Evolutionary conservation across 164 flowering plant species (phyloP), one percentile per base, ranked within the genome.

Genomic region (Houttuynia cordata): DNA sequence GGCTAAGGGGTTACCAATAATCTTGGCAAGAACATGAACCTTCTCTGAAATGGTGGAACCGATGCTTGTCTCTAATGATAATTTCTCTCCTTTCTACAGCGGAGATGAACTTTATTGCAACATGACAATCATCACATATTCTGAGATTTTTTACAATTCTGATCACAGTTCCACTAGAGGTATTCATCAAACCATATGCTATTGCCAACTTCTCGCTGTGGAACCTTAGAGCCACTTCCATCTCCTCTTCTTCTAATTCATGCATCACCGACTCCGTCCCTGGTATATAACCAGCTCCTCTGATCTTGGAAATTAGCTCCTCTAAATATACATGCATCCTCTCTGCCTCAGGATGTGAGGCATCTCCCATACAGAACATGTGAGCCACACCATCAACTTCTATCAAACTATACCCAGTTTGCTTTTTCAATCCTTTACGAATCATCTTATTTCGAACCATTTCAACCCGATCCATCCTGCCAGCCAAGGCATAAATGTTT

Each of bases 131-230:
- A 62, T 74, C 78, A 61, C 96, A 86, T 70, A 88, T 82, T 41
- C 96, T 61, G 19, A 86, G 84, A 67, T 88, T 88, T 76, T 88
- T 88, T 57, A 83, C 80, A 14, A 88, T 72, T 68, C 78, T 79
- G 37, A 88, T 68, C 1, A 60, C 13, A 39, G 59, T 55, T 15
- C 75, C 87, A 34, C 57, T 39, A 30, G 61, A 64, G 10, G 81
- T 76, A 37, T 73, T 83, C 79, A 86, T 39, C 5, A 88, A 60
- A 24, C 91, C 88, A 65, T 78, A 86, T 57, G 85, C 87, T 24
- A 88, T 57, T 7, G 93, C 91, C 51, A 88, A 81, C 79, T 86
- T 88, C 79, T 86, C 96, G 57, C 93, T 83, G 24, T 86, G 96
- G 59, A 74, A 78, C 60, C 82, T 70, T 50, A 86, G 80, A 0